Base-by-base conservation (phyloP, 352 stramenopile species). In the Phytophthora meadii region DNA sequence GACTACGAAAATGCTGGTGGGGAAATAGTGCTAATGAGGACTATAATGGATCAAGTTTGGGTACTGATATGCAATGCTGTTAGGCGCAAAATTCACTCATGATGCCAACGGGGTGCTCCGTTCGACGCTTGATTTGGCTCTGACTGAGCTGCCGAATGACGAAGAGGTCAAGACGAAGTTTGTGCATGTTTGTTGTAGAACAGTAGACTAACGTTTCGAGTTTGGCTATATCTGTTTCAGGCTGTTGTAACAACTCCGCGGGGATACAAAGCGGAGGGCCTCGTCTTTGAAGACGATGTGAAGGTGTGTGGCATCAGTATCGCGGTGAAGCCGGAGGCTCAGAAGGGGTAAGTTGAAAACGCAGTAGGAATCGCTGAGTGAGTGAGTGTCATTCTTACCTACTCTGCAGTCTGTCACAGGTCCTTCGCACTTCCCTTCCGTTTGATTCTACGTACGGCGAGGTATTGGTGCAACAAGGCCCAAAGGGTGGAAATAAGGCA, bases 71-170 rank as follows among this genome's bases (percentile, higher is more conserved):
- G 50, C 46, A 22, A 11, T 32, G 44, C 22, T 54, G 4, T 15
- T 60, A 90, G 81, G 81, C 36, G 65, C 67, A 15, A 79, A 80
- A 17, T 95, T 95, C 61, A 68, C 81, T 22, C 87, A 94, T 54
- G 82, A 89, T 51, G 87, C 87, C 5, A 84, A 95, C 54, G 73
- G 71, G 2, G 77, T 95, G 22, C 53, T 95, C 36, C 85, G 85
- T 12, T 81, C 84, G 25, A 72, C 84, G 12, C 17, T 95, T 25
- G 85, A 93, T 47, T 57, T 91, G 46, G 87, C 87, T 34, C 68
- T 95, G 17, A 92, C 87, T 5, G 82, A 93, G 58, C 61, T 95
- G 27, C 87, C 87, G 25, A 95, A 89, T 49, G 84, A 95, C 46
- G 85, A 93, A 52, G 82, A 94, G 68, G 84, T 92, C 37, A 17